Evolutionary conservation across 2,329 filamentous ascomycete species (phyloP), one percentile per base, ranked within the genome.

Genomic region (Fusarium floridanum): DNA sequence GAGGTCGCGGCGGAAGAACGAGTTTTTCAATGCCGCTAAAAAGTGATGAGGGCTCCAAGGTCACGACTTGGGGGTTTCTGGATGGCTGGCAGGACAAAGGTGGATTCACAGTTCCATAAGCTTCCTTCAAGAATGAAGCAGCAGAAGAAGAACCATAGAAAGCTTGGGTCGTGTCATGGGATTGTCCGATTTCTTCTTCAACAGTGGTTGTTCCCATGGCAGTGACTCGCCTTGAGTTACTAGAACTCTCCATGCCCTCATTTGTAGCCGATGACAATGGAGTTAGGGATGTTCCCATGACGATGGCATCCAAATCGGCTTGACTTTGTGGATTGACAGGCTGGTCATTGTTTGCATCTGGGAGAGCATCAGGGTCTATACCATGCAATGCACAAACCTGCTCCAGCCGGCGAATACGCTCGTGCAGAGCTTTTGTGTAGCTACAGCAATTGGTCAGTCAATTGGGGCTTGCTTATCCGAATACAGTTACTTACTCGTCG

Each of bases 101-200:
- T 20, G 64, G n/a, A 9, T 74, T 76, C 57, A 83, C 80, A 0
- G 80, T 78, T 2, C 77, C 77, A 56, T 76, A 80, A 2, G 83
- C 80, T 34, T 85, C 82, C 29, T 83, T 82, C 72, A 85, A 80
- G 48, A 86, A 83, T 0, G 81, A 84, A 0, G 81, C 83, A 4
- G 82, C 80, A 0, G 83, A 84, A 1, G 84, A 84, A 63, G 79
- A 80, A 4, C 84, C 84, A 39, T 82, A 85, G 45, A 81, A 85
- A 50, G 81, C 78, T 37, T 82, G 75, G 29, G 83, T 32, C 83
- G 36, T 77, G 53, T 77, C 78, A n/a, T 71, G 73, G 24, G 56
- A 61, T 1, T 24, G 4, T 3, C 61, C 66, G 37, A 67, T 56
- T 24, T 53, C 48, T 5, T 53, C 48, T 29, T 29, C 48, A 5